Evolutionary conservation across 495 filamentous ascomycete species (phyloP).

Genomic region (Rostrohypoxylon terebratum): DNA sequence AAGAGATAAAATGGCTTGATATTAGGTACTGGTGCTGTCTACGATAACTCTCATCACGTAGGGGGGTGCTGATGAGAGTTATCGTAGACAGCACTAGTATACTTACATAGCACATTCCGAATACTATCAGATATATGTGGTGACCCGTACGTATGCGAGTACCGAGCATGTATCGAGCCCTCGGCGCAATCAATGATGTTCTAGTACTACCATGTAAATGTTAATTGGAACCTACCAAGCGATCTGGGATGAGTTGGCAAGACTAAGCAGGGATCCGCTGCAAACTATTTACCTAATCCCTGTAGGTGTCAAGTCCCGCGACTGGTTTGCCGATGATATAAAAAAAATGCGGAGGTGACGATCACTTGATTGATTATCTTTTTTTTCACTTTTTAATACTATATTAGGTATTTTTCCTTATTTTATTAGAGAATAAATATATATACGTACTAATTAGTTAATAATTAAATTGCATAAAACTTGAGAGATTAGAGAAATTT

Average conservation of each 20-base stretch:
- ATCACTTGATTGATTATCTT: neutral
- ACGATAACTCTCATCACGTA: too few species aligned
- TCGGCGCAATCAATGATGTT: constrained; percentile 26
- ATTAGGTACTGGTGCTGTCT: too few species aligned
- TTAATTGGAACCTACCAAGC: constrained; percentile 17
- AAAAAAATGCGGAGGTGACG: constrained; percentile 32
- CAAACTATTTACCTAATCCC: constrained; percentile 44
- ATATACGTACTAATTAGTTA: neutral
- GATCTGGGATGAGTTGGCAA: constrained; percentile 41
- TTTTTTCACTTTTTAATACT: neutral
- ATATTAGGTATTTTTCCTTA: too few species aligned
- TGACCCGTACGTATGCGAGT: neutral
- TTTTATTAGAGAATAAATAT: neutral
- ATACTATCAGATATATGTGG: neutral
- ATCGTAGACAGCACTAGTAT: too few species aligned
- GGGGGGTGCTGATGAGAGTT: too few species aligned
- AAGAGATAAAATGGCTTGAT: too few species aligned
- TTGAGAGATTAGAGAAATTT: too few species aligned
- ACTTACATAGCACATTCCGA: too few species aligned
- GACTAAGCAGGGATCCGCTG: constrained; percentile 37
- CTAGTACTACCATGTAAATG: too few species aligned
- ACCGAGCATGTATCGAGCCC: constrained; percentile 14
- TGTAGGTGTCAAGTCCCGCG: constrained; percentile 41
- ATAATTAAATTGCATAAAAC: neutral
- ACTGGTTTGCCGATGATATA: constrained; percentile 34